phyloP scores from a whole-genome alignment of 768 basidiomycete species.

The Lactifluus volemus region DNA sequence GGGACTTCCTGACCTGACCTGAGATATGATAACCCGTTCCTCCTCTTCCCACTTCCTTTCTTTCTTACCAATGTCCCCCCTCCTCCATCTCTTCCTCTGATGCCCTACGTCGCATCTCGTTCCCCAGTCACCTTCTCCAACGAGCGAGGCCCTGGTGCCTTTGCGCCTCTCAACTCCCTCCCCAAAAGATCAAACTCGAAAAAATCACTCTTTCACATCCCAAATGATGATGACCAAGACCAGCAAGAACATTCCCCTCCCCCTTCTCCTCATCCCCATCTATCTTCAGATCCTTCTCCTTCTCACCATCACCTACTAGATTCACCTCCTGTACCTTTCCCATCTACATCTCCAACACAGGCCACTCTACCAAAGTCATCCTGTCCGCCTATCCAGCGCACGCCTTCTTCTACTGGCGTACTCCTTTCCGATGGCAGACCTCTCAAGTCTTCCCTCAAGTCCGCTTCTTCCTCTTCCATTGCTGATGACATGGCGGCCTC shows the following conservation, averaged over 20 bases:
- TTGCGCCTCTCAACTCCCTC: conserved; percentile 11
- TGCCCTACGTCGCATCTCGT: conserved; percentile 20
- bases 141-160: conserved; percentile 16
- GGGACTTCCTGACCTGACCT: neutral
- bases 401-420: conserved; percentile 30
- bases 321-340: conserved; percentile 3
- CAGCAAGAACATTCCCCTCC: conserved; percentile 16
- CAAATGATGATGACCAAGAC: conserved; percentile 10
- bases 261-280: neutral
- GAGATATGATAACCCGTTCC: conserved; percentile 12
- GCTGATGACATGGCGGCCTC: conserved; percentile 28
- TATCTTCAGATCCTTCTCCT: neutral
- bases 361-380: neutral
- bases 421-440: conserved; percentile 72
- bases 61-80: neutral
- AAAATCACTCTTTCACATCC: conserved; percentile 19
- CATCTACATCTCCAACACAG: neutral
- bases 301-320: neutral
- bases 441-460: conserved; percentile 79
- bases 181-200: conserved; percentile 1
- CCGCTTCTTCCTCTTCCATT: conserved; percentile 43
- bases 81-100: neutral
- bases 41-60: neutral
- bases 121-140: conserved; percentile 14
- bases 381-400: conserved; percentile 5